phyloP scores from a whole-genome alignment of 345 rosid genomes.

The Passiflora organensis region DNA sequence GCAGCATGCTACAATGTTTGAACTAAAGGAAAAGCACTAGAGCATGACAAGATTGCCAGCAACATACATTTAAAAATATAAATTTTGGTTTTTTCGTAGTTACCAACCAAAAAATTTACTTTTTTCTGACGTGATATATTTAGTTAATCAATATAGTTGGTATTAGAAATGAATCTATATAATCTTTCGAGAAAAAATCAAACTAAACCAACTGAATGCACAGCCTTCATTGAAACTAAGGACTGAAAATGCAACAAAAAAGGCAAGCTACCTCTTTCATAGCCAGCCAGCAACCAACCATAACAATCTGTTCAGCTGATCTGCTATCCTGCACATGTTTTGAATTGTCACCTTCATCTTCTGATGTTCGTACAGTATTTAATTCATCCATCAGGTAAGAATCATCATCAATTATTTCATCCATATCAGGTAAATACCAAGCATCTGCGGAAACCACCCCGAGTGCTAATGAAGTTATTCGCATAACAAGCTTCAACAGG shows the following conservation, averaged over 20 bases:
- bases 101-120: no score
- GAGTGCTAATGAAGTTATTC: slow-evolving; percentile 82
- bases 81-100: no score
- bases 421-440: slow-evolving; percentile 77
- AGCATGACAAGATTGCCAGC: no score
- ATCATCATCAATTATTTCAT: slow-evolving; percentile 72
- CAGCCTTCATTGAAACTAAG: slow-evolving; percentile 17
- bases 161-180: background rate
- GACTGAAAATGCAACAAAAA: slow-evolving; percentile 6
- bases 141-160: background rate
- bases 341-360: slow-evolving; percentile 35
- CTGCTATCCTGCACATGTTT: slow-evolving; percentile 35
- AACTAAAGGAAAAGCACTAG: no score
- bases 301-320: slow-evolving; percentile 70
- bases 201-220: no score
- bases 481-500: slow-evolving; percentile 67
- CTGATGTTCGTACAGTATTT: slow-evolving; percentile 31
- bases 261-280: slow-evolving; percentile 81
- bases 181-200: no score
- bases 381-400: slow-evolving; percentile 41
- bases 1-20: no score
- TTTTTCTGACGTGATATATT: no score
- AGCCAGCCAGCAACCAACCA: slow-evolving; percentile 99
- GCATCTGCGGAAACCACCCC: slow-evolving; percentile 99
- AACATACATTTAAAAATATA: no score